phyloP scores from a whole-genome alignment of 1,139 yeast species.

The Blastobotrys arbuscula region DNA sequence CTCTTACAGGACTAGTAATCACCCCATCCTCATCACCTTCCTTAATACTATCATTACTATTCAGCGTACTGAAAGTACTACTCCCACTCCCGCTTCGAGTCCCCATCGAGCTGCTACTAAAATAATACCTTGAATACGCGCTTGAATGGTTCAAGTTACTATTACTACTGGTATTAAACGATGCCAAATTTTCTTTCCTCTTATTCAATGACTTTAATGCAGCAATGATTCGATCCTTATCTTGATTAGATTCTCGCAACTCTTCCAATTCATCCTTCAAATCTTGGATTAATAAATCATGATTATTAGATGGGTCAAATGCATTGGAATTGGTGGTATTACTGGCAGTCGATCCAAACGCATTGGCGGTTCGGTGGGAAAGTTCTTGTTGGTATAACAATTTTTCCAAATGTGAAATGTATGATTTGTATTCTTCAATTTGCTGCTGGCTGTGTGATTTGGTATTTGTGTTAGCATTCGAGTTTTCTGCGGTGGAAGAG shows the following conservation, averaged over 20 bases:
- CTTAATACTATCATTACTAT: not conserved
- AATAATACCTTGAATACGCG: slow-evolving; percentile 23
- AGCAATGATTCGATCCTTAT: slow-evolving; percentile 72
- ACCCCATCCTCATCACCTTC: slow-evolving; percentile 10
- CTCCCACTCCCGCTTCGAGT: not conserved
- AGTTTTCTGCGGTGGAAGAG: not conserved
- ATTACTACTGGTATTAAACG: slow-evolving; percentile 9
- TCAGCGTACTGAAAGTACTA: slow-evolving; percentile 10
- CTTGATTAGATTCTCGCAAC: slow-evolving; percentile 53
- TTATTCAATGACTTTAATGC: slow-evolving; percentile 43
- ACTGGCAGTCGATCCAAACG: slow-evolving; percentile 7
- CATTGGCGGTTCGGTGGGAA: slow-evolving; percentile 14
- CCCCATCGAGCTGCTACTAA: not conserved
- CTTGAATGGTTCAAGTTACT: slow-evolving; percentile 13
- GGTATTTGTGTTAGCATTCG: slow-evolving; percentile 2
- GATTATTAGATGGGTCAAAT: not conserved
- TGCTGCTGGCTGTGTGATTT: slow-evolving; percentile 23
- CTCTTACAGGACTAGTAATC: slow-evolving; percentile 4
- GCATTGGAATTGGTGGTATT: too few relatives aligned
- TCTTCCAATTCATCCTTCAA: slow-evolving; percentile 68
- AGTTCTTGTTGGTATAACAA: slow-evolving; percentile 43
- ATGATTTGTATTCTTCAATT: slow-evolving; percentile 58
- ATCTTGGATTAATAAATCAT: slow-evolving; percentile 41
- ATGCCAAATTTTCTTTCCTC: slow-evolving; percentile 27
- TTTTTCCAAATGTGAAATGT: slow-evolving; percentile 56